Evolutionary conservation across 345 rosid genomes (phyloP).

Genomic region (Aethionema arabicum): DNA sequence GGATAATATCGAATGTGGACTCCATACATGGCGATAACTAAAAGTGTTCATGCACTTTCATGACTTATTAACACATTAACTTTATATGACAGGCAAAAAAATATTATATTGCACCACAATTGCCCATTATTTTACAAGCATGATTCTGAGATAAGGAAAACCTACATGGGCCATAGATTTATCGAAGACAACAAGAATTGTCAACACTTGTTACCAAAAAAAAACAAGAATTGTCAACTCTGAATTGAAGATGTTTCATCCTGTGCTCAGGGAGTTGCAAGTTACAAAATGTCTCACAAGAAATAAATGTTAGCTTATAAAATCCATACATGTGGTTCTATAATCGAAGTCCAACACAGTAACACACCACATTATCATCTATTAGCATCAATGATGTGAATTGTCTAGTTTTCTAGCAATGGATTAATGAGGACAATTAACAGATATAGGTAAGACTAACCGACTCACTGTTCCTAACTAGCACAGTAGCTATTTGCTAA

Average conservation of each 20-base stretch:
- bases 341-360: not conserved
- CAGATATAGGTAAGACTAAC: not conserved
- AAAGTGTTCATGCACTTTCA: not conserved
- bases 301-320: conserved; percentile 2
- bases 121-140: not conserved
- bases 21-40: not conserved
- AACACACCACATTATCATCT: conserved; percentile 4
- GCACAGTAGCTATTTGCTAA: conserved; percentile 4
- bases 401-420: not conserved
- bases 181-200: not conserved
- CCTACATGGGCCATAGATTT: not conserved
- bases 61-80: not conserved
- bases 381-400: not conserved
- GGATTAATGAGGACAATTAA: not conserved
- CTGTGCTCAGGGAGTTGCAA: conserved; percentile 5
- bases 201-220: too few relatives aligned
- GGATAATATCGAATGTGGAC: not conserved
- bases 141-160: conserved; percentile 5
- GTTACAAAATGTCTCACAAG: conserved; percentile 8
- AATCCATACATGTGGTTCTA: not conserved
- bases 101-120: not conserved
- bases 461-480: conserved; percentile 9
- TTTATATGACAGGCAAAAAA: not conserved
- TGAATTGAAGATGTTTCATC: not conserved
- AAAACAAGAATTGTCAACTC: not conserved